Evolutionary conservation across 2,329 filamentous ascomycete species (phyloP).

Genomic region (Epichloe baconii): DNA sequence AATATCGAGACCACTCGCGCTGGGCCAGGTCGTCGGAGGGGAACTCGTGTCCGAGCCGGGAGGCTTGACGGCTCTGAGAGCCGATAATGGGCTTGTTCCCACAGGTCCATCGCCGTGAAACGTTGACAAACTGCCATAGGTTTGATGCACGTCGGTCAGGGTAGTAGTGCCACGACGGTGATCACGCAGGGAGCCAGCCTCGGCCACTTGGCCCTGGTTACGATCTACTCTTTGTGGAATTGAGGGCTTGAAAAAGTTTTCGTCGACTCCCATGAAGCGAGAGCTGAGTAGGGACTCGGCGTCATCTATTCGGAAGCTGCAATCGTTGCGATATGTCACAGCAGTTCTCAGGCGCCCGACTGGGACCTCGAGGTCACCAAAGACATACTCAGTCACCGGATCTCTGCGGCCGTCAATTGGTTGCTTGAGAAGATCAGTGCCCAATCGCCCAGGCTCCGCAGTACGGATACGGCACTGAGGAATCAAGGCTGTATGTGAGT

Average conservation of each 20-base stretch:
- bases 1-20: conserved; percentile 30
- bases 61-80: conserved; percentile 55
- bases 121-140: conserved; percentile 81
- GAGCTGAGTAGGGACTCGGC: conserved; percentile 84
- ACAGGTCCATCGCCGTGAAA: conserved; percentile 68
- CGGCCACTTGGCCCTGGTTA: conserved; percentile 26
- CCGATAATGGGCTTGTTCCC: conserved; percentile 78
- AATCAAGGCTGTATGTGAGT: conserved; percentile 52
- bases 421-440: conserved; percentile 49
- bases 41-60: conserved; percentile 51
- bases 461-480: conserved; percentile 70
- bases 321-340: conserved; percentile 76
- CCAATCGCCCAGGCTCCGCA: conserved; percentile 39
- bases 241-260: conserved; percentile 74
- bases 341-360: conserved; percentile 71
- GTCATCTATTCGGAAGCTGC: conserved; percentile 83
- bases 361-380: conserved; percentile 76
- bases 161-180: conserved; percentile 33
- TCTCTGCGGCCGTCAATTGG: conserved; percentile 25
- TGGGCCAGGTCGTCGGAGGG: conserved; percentile 37
- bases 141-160: conserved; percentile 54
- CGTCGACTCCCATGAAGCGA: conserved; percentile 82
- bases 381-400: conserved; percentile 58
- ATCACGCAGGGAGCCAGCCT: conserved; percentile 65
- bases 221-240: conserved; percentile 41